Percentiles rank a stretch among this genome's conserved stretches.
Evolutionary conservation across 305 asterid genomes (phyloP).

Genomic region (Coffea humblotiana): DNA sequence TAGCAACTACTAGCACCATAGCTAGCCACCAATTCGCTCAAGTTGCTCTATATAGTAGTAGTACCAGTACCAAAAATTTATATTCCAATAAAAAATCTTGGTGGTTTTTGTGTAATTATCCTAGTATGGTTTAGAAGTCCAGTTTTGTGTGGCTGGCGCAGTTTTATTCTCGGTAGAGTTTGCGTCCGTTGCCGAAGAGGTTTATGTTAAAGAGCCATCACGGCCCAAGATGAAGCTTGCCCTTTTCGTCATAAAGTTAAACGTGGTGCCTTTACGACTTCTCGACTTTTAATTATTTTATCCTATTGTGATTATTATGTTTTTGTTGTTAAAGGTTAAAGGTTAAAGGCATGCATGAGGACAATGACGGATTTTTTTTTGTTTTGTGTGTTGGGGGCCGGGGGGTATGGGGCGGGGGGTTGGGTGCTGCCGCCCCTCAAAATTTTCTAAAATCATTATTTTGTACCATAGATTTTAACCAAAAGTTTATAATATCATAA

Average conservation of each 20-base stretch:
- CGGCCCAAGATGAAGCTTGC: slow-evolving; percentile 82
- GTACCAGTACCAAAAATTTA: slow-evolving; percentile 6
- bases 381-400: no score
- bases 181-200: slow-evolving; percentile 53
- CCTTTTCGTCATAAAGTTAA: slow-evolving; percentile 6
- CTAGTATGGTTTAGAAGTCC: slow-evolving; percentile 26
- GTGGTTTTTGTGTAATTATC: slow-evolving; percentile 41
- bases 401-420: no score
- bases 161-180: slow-evolving; percentile 67
- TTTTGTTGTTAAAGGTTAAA: no score
- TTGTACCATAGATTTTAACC: no score
- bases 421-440: no score
- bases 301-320: no score
- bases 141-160: slow-evolving; percentile 58
- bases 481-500: no score
- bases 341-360: no score
- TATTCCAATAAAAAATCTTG: slow-evolving; percentile 41
- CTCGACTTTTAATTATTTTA: no score
- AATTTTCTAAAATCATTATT: no score
- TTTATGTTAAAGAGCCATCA: slow-evolving; percentile 65
- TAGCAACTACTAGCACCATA: slow-evolving; percentile 3
- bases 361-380: no score
- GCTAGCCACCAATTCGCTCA: slow-evolving; percentile 32
- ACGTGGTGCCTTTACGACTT: slow-evolving; percentile 24
- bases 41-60: slow-evolving; percentile 47